phyloP scores from a whole-genome alignment of 2,329 filamentous ascomycete species.

The Penicillium sp. region DNA sequence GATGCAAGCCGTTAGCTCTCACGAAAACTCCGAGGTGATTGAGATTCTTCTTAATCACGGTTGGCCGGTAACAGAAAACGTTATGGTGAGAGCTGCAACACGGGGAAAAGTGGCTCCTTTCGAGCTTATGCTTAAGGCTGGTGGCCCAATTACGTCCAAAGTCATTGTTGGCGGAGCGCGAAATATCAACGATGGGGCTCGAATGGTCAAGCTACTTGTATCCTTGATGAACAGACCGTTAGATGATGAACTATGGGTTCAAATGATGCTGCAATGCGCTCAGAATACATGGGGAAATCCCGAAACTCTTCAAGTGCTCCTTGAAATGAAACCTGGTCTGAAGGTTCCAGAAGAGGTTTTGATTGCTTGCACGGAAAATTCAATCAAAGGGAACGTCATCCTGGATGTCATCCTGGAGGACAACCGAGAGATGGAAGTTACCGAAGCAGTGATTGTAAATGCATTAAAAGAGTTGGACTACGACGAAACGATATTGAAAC shows the following conservation, averaged over 20 bases:
- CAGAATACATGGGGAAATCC: not conserved
- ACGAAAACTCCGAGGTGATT: not conserved
- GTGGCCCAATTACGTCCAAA: not conserved
- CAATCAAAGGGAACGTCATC: not conserved
- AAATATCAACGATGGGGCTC: not conserved
- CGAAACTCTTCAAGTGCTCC: not conserved
- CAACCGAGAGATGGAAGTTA: not conserved
- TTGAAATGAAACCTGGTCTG: not conserved
- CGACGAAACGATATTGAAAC: not conserved
- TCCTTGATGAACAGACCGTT: not conserved
- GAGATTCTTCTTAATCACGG: not conserved
- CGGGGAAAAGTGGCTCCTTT: not conserved
- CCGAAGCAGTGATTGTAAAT: not conserved
- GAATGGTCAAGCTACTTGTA: not conserved
- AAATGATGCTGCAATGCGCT: not conserved
- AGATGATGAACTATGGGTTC: not conserved
- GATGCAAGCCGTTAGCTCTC: not conserved
- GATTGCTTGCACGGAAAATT: not conserved
- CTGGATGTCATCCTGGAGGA: not conserved
- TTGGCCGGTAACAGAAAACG: not conserved
- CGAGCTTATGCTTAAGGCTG: not conserved
- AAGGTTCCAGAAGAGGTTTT: not conserved
- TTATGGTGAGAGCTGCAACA: not conserved
- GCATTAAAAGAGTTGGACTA: not conserved
- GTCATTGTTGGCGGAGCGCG: not conserved